Evolutionary conservation across 176 grass and related monocot genomes (phyloP).

Genomic region (Guadua angustifolia): DNA sequence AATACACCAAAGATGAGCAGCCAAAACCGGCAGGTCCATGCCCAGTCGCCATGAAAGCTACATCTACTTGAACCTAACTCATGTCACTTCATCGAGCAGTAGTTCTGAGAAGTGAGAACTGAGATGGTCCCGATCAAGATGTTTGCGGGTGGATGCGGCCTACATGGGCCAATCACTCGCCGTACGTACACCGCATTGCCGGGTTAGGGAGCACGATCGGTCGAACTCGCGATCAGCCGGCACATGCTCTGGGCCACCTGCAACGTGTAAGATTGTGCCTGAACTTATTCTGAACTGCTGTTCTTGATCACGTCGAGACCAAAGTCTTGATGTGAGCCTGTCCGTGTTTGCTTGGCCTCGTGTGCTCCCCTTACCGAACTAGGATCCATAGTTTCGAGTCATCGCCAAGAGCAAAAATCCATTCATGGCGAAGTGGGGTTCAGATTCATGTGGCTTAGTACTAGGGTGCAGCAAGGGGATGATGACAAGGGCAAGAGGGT

Average conservation of each 20-base stretch:
- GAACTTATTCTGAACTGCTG: conserved; percentile 53
- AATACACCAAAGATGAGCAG: conserved; percentile 26
- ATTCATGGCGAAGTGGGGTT: conserved; percentile 32
- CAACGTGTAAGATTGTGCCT: conserved; percentile 46
- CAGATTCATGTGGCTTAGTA: conserved; percentile 3
- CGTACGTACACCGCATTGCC: not conserved
- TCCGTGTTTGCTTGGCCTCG: not conserved
- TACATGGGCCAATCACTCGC: not conserved
- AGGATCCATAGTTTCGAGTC: conserved; percentile 41
- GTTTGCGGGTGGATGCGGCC: conserved; percentile 6
- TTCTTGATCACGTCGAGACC: conserved; percentile 33
- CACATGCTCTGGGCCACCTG: conserved; percentile 56
- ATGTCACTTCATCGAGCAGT: not conserved
- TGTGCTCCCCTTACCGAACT: conserved; percentile 33
- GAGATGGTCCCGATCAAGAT: not conserved
- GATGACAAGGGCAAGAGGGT: conserved; percentile 27
- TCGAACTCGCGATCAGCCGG: conserved; percentile 1
- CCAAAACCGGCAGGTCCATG: conserved; percentile 38
- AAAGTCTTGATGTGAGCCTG: not conserved
- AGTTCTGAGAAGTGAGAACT: not conserved
- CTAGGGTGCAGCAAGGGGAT: conserved; percentile 7
- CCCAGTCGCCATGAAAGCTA: conserved; percentile 36
- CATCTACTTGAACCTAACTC: conserved; percentile 15
- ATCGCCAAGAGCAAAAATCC: conserved; percentile 55
- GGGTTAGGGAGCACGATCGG: conserved; percentile 3